A percentile compares a stretch with the other conserved stretches of the same genome.
Conservation (phyloP, 2,329 filamentous ascomycete genomes). For the Cladosporium oxysporum region DNA sequence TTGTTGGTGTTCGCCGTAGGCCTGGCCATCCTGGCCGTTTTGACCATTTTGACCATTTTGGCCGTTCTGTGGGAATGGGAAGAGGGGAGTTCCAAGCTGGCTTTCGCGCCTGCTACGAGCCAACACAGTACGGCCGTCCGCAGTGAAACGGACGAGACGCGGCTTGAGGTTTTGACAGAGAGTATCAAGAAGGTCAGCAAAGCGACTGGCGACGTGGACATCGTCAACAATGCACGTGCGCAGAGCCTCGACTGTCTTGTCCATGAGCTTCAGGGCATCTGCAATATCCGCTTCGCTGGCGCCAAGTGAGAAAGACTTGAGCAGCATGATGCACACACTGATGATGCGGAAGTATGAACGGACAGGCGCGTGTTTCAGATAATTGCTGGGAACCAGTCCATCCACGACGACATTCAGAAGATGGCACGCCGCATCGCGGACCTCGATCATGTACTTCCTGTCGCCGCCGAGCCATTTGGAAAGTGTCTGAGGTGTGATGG, state of each 20-base stretch:
- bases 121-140: constrained; percentile 39
- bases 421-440: constrained; percentile 75
- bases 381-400: constrained; percentile 70
- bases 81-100: constrained; percentile 16
- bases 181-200: constrained; percentile 79
- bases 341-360: constrained; percentile 86
- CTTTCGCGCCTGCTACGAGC: constrained; percentile 23
- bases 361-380: constrained; percentile 79
- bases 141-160: constrained; percentile 64
- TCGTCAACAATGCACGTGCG: constrained; percentile 81
- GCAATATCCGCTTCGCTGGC: constrained; percentile 77
- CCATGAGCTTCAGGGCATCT: constrained; percentile 72
- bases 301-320: constrained; percentile 81
- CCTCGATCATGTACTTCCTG: constrained; percentile 64
- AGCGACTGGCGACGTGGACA: constrained; percentile 80
- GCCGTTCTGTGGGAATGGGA: background rate
- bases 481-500: constrained; percentile 49
- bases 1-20: constrained; percentile 8
- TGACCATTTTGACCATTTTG: constrained; percentile 7
- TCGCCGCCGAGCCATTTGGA: constrained; percentile 59
- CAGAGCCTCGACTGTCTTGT: constrained; percentile 71
- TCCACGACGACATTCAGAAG: constrained; percentile 77
- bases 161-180: constrained; percentile 72
- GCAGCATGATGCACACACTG: constrained; percentile 78
- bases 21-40: constrained; percentile 2